Base-by-base conservation (phyloP, 352 stramenopile genomes). In the Globisporangium lucens region DNA sequence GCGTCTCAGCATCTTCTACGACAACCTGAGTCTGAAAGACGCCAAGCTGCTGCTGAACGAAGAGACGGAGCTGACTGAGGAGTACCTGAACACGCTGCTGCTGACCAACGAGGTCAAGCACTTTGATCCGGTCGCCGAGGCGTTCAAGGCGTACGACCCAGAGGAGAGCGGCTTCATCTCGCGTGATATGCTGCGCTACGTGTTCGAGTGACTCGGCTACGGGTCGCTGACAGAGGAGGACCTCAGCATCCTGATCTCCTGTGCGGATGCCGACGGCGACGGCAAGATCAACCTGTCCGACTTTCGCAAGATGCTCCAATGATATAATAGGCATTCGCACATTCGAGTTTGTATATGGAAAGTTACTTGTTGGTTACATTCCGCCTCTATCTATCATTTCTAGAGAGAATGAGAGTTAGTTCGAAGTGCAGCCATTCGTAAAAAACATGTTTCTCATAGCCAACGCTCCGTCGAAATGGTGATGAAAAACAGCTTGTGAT, bases 81-180 rank as follows among this genome's bases (percentile, higher is more conserved):
- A 94, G 33, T 88, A 94, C 35, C 75, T 97, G 13, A 71, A 80
- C 52, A 79, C 90, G 7, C 71, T 98, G 33, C 72, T 98, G 47
- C 66, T 95, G 33, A 80, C 92, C 5, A 97, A 97, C 63, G 89
- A 97, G 67, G 83, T 97, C 38, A 89, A 89, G 63, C 89, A 96
- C 70, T 98, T 97, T 57, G 91, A 98, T 62, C 89, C 91, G 0
- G 82, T 96, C 41, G 83, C 77, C 29, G 91, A 97, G 61, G 91
- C 91, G 5, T 97, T 97, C 75, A 89, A 92, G 61, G 87, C 83
- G 15, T 97, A 95, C 72, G 90, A 98, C 69, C 89, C 89, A 3
- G 83, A 96, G 6, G 87, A 90, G 61, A 96, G 86, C 24, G 91
- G 91, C 20, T 95, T 85, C 69, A 86, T 89, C 67, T 86, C 80